A percentile compares a stretch with the other conserved stretches of the same genome.
Evolutionary conservation across 148 eudicot genomes (phyloP).

Genomic region (Fagopyrum tataricum): DNA sequence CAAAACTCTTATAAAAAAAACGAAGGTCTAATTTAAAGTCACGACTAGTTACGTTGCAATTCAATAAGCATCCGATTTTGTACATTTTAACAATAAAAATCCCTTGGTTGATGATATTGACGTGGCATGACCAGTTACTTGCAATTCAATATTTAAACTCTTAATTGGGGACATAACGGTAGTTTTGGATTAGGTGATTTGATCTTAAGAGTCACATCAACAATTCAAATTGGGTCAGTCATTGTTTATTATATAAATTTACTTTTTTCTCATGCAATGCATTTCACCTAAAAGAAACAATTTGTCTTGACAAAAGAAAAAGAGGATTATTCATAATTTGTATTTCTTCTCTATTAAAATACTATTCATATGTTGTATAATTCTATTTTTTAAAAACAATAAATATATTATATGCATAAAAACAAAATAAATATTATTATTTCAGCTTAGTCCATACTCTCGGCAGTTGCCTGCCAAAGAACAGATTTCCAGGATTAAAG

Average conservation of each 20-base stretch:
- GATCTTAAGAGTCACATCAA: not conserved
- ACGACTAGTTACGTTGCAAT: too few species aligned
- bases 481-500: not conserved
- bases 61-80: too few species aligned
- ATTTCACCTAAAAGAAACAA: not conserved
- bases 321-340: not conserved
- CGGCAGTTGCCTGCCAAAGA: not conserved
- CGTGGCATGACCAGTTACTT: not conserved
- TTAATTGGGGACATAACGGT: not conserved
- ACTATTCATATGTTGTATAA: too few species aligned
- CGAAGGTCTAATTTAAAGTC: too few species aligned
- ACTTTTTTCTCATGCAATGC: not conserved
- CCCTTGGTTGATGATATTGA: not conserved
- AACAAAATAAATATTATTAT: not conserved
- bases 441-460: not conserved
- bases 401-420: not conserved
- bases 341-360: too few species aligned
- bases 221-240: not conserved
- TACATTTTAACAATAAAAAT: too few species aligned
- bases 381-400: too few species aligned
- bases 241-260: not conserved
- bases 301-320: not conserved
- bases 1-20: too few species aligned
- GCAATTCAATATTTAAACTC: not conserved
- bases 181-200: slow-evolving; percentile 3